Percentiles rank a stretch among this genome's conserved stretches.
Conservation (phyloP, 805 yeast genomes). For the Ascoidea tarda region DNA sequence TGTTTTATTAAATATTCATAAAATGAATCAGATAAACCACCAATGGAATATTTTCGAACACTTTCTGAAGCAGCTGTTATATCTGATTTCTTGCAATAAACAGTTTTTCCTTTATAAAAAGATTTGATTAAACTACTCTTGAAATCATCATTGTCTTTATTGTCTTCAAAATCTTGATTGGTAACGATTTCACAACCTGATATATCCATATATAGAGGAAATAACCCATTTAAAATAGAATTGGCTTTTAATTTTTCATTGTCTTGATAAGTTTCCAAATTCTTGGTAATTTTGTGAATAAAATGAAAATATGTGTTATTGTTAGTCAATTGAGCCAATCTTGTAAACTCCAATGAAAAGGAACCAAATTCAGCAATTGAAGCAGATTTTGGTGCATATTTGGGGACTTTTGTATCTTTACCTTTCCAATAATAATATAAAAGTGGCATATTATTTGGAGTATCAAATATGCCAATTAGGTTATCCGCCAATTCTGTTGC, state of each 20-base stretch:
- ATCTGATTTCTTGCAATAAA: constrained; percentile 20
- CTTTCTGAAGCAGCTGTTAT: constrained; percentile 10
- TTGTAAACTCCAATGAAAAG: constrained; percentile 35
- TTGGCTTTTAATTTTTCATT: constrained; percentile 15
- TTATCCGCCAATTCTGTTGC: constrained; percentile 34
- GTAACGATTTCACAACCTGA: constrained; percentile 31
- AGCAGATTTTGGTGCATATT: constrained; percentile 22
- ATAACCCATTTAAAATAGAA: constrained; percentile 26
- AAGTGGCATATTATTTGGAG: constrained; percentile 42
- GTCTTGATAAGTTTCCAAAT: constrained; percentile 15
- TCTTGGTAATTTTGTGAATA: constrained; percentile 27
- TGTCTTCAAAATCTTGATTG: constrained; percentile 16
- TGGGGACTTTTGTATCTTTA: constrained; percentile 16
- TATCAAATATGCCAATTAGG: constrained; percentile 39
- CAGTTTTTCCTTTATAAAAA: constrained; percentile 16
- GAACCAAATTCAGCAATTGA: constrained; percentile 35
- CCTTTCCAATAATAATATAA: constrained; percentile 29
- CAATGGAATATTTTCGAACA: constrained; percentile 18
- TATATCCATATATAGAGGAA: constrained; percentile 30
- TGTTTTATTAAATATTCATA: constrained; percentile 37
- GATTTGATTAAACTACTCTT: constrained; percentile 18
- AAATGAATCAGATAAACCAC: constrained; percentile 29
- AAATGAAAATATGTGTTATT: constrained; percentile 35
- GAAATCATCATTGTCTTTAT: constrained; percentile 15
- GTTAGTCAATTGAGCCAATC: constrained; percentile 35